Evolutionary conservation across 345 rosid species (phyloP), one percentile per base, ranked within the genome.

Genomic region (Aquilaria malaccensis): DNA sequence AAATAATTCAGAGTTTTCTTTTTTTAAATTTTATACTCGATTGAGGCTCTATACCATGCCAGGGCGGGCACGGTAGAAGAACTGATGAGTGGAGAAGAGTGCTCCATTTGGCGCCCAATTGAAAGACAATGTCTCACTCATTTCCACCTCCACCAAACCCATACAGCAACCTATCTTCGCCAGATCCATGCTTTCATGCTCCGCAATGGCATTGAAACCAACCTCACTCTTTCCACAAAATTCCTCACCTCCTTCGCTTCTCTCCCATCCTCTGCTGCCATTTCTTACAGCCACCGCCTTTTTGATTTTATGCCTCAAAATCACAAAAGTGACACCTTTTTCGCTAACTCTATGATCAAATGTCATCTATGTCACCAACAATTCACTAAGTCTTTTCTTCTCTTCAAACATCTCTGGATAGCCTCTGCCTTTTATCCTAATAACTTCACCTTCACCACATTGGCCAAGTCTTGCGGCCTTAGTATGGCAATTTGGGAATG

Each of bases 151-250:
- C 88, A 74, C 54, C 71, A 65, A 58, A 62, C 59, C 55, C 70
- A 67, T 14, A 59, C 76, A 9, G 79, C 64, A 57, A 29, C 41
- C 56, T 47, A 69, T 51, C 81, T 85, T 50, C 71, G 79, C 41
- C 90, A 78, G 69, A 77, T 82, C 70, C 92, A 87, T 48, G 86
- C 88, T 47, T 75, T 79, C 72, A 85, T 90, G 74, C 77, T 90
- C 47, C 83, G 79, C 1, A 74, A 80, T 66, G 68, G 88, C 65
- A 22, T 82, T 3, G 86, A 83, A 31, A 61, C 78, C 60, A 89
- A 89, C 58, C 70, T 76, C 67, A 79, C 74, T 48, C 69, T 90
- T 60, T 73, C 85, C 71, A 76, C 92, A 29, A 85, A 85, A 60
- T 66, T 90, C 70, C 71, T 87, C 59, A 13, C 53, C 43, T 29